These are phyloP conservation scores for Creolimax fragrantissima DNA, from an alignment of 78 protist genomes.

Conservation along the genomic window DNA sequence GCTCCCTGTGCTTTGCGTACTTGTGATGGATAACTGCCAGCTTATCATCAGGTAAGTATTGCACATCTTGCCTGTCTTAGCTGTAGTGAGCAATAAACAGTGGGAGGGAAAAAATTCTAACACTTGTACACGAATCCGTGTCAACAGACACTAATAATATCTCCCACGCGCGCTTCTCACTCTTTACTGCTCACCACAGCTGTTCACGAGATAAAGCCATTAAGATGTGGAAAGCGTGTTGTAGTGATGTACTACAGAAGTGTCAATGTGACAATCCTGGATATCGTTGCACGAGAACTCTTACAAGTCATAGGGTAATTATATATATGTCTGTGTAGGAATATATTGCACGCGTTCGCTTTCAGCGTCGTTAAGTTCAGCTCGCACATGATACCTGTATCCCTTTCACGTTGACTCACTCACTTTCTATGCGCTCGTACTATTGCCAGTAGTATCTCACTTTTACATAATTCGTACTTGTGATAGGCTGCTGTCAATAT, in stretches of 20 bases:
- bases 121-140: too few species aligned
- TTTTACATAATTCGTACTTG: background rate
- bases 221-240: background rate
- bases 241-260: background rate
- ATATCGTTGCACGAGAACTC: background rate
- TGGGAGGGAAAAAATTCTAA: too few species aligned
- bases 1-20: background rate
- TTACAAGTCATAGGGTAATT: background rate
- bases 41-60: too few species aligned
- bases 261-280: background rate
- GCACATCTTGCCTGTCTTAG: too few species aligned
- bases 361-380: background rate
- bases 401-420: background rate
- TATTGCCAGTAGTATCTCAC: background rate
- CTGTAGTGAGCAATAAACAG: too few species aligned
- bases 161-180: too few species aligned
- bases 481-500: background rate
- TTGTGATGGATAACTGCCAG: background rate
- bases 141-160: too few species aligned
- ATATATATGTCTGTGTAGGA: background rate
- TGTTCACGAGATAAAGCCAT: background rate
- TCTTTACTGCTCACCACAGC: too few species aligned
- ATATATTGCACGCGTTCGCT: background rate
- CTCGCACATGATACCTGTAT: background rate
- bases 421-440: background rate